Conservation (phyloP, 495 filamentous ascomycete genomes). For the Penicillium ucsense region DNA sequence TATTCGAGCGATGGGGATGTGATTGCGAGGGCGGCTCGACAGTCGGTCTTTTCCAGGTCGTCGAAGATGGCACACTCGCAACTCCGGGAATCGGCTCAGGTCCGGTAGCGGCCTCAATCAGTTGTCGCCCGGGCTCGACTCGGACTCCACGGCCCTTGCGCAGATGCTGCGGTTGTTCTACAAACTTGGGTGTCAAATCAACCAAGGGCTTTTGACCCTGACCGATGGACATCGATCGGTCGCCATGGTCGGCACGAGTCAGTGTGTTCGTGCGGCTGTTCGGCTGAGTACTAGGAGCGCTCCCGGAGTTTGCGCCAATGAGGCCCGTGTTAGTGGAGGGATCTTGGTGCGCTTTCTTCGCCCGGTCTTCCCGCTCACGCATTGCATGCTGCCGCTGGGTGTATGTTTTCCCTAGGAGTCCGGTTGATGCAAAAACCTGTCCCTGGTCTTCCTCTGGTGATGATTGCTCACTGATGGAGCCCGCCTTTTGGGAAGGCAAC, state of each 20-base stretch:
- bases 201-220: constrained; percentile 54
- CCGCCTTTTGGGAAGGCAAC: neutral
- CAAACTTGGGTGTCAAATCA: constrained; percentile 64
- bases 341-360: constrained; percentile 21
- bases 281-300: constrained; percentile 4
- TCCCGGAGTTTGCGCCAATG: constrained; percentile 6
- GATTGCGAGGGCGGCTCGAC: constrained; percentile 8
- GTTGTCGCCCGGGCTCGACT: constrained; percentile 46
- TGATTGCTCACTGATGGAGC: neutral
- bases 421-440: constrained; percentile 37
- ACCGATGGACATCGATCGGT: constrained; percentile 22
- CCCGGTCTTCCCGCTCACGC: constrained; percentile 42
- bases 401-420: constrained; percentile 56
- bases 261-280: constrained; percentile 31
- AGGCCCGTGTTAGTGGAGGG: constrained; percentile 17
- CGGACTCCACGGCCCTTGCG: constrained; percentile 59
- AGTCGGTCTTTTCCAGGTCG: constrained; percentile 40
- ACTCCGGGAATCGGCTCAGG: constrained; percentile 32
- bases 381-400: constrained; percentile 48
- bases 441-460: neutral
- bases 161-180: constrained; percentile 61
- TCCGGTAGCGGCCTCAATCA: constrained; percentile 59
- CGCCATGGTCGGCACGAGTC: constrained; percentile 21
- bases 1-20: constrained; percentile 22
- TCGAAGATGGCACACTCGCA: constrained; percentile 41